phyloP scores from a whole-genome alignment of 352 stramenopile species.

The Phytopythium vexans region DNA sequence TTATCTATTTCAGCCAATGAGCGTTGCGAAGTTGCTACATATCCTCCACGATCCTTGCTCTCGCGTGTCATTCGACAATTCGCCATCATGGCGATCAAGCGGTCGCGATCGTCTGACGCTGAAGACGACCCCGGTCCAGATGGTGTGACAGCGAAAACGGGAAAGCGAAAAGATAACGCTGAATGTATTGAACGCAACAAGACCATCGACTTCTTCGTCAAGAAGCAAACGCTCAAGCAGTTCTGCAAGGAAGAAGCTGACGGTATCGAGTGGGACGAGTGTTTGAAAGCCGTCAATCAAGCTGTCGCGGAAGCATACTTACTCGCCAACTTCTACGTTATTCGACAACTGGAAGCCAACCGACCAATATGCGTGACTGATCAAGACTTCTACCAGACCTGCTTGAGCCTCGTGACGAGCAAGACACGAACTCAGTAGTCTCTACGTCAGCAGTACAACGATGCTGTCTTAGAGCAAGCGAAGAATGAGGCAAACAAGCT shows the following conservation, averaged over 20 bases:
- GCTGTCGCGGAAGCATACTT: background rate
- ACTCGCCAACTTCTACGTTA: background rate
- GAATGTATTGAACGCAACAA: background rate
- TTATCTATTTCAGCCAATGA: too few relatives aligned
- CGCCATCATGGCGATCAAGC: too few relatives aligned
- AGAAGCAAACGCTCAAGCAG: background rate
- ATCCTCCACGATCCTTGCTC: too few relatives aligned
- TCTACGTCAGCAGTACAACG: background rate
- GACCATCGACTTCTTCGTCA: background rate
- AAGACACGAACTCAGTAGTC: background rate
- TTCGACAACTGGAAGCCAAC: background rate
- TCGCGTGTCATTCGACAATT: too few relatives aligned
- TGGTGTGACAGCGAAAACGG: too few relatives aligned
- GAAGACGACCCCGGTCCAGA: too few relatives aligned
- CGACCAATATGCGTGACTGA: background rate
- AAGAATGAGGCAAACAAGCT: too few relatives aligned
- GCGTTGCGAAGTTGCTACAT: too few relatives aligned
- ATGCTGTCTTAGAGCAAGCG: too few relatives aligned
- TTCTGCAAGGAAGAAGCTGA: background rate
- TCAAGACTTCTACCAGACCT: background rate
- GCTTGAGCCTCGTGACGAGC: background rate
- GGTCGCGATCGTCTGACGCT: too few relatives aligned
- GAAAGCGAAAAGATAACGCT: too few relatives aligned
- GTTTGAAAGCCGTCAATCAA: background rate
- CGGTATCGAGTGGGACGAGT: background rate